Percentiles rank a stretch among this genome's conserved stretches.
phyloP scores from a whole-genome alignment of 2,329 filamentous ascomycete genomes.

The Aspergillus hortae region DNA sequence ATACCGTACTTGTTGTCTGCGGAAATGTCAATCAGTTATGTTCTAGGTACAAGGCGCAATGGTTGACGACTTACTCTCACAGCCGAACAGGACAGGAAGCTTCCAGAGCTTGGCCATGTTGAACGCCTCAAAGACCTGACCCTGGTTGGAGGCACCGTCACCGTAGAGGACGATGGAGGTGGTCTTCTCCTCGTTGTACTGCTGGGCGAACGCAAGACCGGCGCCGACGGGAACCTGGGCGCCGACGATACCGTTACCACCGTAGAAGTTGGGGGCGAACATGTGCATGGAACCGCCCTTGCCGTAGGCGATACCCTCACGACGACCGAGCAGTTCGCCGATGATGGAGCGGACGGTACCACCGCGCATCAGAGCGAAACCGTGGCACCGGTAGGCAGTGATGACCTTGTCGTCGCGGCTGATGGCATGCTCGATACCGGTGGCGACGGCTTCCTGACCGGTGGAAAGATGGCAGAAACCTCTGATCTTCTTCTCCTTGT shows the following conservation, averaged over 20 bases:
- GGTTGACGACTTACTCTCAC: conserved; percentile 75
- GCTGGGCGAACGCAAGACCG: conserved; percentile 92
- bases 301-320: conserved; percentile 95
- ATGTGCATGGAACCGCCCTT: conserved; percentile 99
- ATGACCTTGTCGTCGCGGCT: conserved; percentile 90
- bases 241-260: conserved; percentile 98
- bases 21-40: not conserved
- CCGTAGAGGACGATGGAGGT: conserved; percentile 89
- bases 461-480: conserved; percentile 99
- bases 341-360: conserved; percentile 88
- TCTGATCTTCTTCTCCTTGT: conserved; percentile 99
- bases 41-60: no score
- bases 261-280: conserved; percentile 97
- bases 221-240: conserved; percentile 97
- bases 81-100: conserved; percentile 90
- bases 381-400: conserved; percentile 98
- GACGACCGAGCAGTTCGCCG: conserved; percentile 88
- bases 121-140: conserved; percentile 98
- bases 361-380: conserved; percentile 95
- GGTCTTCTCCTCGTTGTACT: conserved; percentile 85
- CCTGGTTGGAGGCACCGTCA: conserved; percentile 98
- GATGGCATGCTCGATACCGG: conserved; percentile 95
- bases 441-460: conserved; percentile 94
- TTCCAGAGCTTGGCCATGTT: conserved; percentile 99
- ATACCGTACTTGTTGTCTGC: conserved; percentile 99